Conservation (phyloP, 2,329 filamentous ascomycete species). For the Didymella arachidicola region DNA sequence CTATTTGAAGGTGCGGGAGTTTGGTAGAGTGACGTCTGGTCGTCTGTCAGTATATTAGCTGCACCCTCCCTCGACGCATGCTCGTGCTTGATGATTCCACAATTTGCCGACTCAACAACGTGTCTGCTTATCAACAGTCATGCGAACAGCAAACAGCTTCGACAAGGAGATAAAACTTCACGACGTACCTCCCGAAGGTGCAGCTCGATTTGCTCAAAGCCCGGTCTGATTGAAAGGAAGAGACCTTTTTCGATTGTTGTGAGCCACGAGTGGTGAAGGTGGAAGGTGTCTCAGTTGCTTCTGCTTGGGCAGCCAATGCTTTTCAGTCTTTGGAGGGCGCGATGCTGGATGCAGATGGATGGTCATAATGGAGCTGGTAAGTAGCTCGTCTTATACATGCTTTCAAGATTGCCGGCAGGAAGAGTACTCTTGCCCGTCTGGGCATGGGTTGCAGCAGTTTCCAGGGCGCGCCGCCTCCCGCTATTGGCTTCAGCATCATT, state of each 20-base stretch:
- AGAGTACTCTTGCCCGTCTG: conserved; percentile 42
- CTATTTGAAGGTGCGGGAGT: conserved; percentile 4
- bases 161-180: not conserved
- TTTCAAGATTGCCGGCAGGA: conserved; percentile 27
- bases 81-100: conserved; percentile 11
- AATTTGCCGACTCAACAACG: conserved; percentile 16
- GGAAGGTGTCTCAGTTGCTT: conserved; percentile 39
- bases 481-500: conserved; percentile 44
- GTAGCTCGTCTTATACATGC: conserved; percentile 48
- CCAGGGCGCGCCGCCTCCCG: conserved; percentile 42
- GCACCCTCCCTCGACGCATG: conserved; percentile 34
- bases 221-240: conserved; percentile 20
- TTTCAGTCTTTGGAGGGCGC: conserved; percentile 33
- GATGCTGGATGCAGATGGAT: conserved; percentile 38
- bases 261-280: conserved; percentile 30
- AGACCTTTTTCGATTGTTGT: conserved; percentile 26
- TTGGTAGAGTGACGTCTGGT: conserved; percentile 24
- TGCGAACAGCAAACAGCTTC: not conserved
- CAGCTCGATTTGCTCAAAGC: not conserved
- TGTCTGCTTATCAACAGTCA: conserved; percentile 7
- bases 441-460: conserved; percentile 43
- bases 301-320: conserved; percentile 36
- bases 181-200: conserved; percentile 33
- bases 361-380: conserved; percentile 35
- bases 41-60: conserved; percentile 42